Evolutionary conservation across 2,329 filamentous ascomycete genomes (phyloP), one percentile per base, ranked within the genome.

Genomic region (Talaromyces rugulosus): DNA sequence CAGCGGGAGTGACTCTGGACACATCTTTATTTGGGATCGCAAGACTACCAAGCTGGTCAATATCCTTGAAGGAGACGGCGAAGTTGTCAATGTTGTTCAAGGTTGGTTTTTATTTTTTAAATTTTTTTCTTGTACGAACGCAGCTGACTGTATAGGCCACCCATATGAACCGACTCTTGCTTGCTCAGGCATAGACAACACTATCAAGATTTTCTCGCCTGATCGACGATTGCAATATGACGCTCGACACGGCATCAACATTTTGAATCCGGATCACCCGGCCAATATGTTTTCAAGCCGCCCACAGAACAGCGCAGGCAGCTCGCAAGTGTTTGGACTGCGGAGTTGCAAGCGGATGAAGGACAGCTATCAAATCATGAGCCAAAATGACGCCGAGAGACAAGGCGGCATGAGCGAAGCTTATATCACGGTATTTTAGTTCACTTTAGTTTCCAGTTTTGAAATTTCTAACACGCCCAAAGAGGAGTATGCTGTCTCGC

Each of bases 71-170:
- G 87, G 85, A 1, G 87, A 89, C 69, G 84, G 84, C 28, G 87
- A 89, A 65, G 85, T 88, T n/a, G 87, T 89, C 61, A 89, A 89
- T 67, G 87, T 89, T 16, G 78, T 88, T 14, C 85, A 88, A 80
- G 85, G 84, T 82, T 70, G 56, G 72, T 66, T 42, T 50, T 31
- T 18, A 31, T 6, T 44, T 18, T 42, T 1, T 16, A n/a, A n/a
- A n/a, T 40, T n/a, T 12, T 53, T 11, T 28, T 52, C 14, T 16
- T 9, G 34, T 52, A 2, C 28, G 27, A 52, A 23, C 27, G n/a
- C 0, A 44, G 30, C 14, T 60, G 7, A 52, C 23, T 5, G 33
- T 18, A 42, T 66, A 83, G 84, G 84, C 2, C 87, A 89, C 70
- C 87, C 87, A 1, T 88, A 87, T 66, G 87, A 89, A 70, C 85